phyloP scores from a whole-genome alignment of 192 early-diverging fungal species.

The Coemansia sp. region DNA sequence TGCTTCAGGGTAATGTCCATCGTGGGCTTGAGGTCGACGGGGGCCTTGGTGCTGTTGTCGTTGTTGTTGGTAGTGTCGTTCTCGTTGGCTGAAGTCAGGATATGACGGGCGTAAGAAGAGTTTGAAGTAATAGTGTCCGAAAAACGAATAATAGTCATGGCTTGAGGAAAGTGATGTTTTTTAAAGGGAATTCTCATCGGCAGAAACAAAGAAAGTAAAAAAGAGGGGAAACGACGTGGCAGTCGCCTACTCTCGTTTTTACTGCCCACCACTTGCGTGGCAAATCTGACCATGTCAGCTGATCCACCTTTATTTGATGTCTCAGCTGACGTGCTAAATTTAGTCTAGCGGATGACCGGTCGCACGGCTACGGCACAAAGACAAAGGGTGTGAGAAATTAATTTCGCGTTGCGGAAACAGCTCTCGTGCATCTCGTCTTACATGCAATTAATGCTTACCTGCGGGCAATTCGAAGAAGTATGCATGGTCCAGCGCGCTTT shows the following conservation, averaged over 20 bases:
- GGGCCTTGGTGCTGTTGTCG: background rate
- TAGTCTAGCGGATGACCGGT: background rate
- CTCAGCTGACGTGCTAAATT: too few species aligned
- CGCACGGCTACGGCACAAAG: slow-evolving; percentile 1
- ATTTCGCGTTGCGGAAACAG: too few species aligned
- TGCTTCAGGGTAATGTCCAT: slow-evolving; percentile 19
- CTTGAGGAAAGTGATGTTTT: background rate
- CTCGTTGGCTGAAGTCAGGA: slow-evolving; percentile 12
- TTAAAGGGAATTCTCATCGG: too few species aligned
- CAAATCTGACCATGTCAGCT: too few species aligned
- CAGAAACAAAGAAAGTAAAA: background rate
- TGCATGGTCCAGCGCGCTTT: slow-evolving; percentile 63
- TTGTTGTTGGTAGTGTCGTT: slow-evolving; percentile 4
- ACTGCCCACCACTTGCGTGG: too few species aligned
- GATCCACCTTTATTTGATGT: too few species aligned
- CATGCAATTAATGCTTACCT: slow-evolving; percentile 18
- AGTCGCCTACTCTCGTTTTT: too few species aligned
- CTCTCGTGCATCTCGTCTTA: too few species aligned
- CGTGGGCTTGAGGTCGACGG: slow-evolving; percentile 7
- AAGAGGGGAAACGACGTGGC: background rate
- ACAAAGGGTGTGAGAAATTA: background rate
- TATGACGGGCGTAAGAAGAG: slow-evolving; percentile 43
- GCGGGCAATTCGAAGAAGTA: slow-evolving; percentile 78
- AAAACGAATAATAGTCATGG: slow-evolving; percentile 43
- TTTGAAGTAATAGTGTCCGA: slow-evolving; percentile 1